Evolutionary conservation across 352 stramenopile species (phyloP), one percentile per base, ranked within the genome.

Genomic region (Globisporangium nunn): DNA sequence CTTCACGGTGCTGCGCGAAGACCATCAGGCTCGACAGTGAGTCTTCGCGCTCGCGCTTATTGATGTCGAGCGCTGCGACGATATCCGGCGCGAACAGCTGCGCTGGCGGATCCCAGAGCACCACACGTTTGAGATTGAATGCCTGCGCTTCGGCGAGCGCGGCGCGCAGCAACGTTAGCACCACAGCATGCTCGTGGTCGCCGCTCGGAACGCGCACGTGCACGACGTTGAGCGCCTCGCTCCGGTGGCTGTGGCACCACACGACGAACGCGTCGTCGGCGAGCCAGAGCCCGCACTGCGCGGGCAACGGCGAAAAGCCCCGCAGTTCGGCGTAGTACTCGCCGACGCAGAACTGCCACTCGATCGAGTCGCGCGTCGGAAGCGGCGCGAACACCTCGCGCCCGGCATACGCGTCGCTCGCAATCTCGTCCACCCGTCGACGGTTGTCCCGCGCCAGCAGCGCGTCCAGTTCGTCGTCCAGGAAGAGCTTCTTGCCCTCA

Each of bases 161-260:
- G 39, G 67, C 62, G 12, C 49, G 52, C 23, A 88, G 50, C 18
- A 87, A 51, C 10, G 35, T 54, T 6, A 66, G 45, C 15, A 44
- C 48, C 0, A 49, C 69, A 2, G n/a, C 58, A 2, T 63, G 54
- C n/a, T 54, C 51, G 30, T 30, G 18, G 40, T 62, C 51, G 54
- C 52, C 31, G 33, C 10, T 1, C 33, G 72, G 63, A n/a, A 87
- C 67, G 0, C 72, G 67, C 55, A 71, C 67, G 23, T 68, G 75
- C 45, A 82, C 52, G 31, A 87, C 51, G 57, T 82, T 81, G 41
- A 88, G 64, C 54, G 72, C 75, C 33, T 65, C 71, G 45, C 72
- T 74, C 58, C 87, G 87, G 37, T 85, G 40, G 45, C 85, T 82
- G 67, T 87, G 75, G 58, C 68, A 82, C 78, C 78, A 89, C 12